phyloP scores from a whole-genome alignment of 805 yeast genomes.

The Grigorovia humatica region DNA sequence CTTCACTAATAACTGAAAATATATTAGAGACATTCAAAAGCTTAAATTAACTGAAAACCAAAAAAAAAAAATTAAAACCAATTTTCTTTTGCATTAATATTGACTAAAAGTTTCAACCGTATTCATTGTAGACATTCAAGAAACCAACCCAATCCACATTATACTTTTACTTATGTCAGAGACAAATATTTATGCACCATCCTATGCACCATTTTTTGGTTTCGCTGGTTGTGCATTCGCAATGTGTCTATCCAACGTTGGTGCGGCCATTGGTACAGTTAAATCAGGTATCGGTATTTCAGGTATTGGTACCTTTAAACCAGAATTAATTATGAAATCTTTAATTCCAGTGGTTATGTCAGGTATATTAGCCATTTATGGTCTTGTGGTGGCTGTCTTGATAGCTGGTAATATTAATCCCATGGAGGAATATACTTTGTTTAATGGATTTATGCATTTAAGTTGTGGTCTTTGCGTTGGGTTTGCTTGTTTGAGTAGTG shows the following conservation, averaged over 20 bases:
- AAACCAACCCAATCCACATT: too few species aligned
- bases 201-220: conserved; percentile 94
- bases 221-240: conserved; percentile 96
- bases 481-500: conserved; percentile 90
- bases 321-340: conserved; percentile 92
- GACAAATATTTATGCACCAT: conserved; percentile 61
- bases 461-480: conserved; percentile 96
- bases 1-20: too few species aligned
- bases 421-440: conserved; percentile 65
- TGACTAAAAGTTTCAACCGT: too few species aligned
- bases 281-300: conserved; percentile 97
- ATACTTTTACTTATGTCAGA: conserved; percentile 3
- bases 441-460: conserved; percentile 96
- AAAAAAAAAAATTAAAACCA: too few species aligned
- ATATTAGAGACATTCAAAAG: too few species aligned
- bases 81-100: too few species aligned
- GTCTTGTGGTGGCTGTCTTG: conserved; percentile 89
- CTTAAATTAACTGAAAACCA: too few species aligned
- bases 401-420: conserved; percentile 89
- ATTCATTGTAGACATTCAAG: too few species aligned
- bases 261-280: conserved; percentile 98
- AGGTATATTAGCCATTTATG: conserved; percentile 95
- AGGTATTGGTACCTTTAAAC: conserved; percentile 96
- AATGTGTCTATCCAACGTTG: conserved; percentile 85
- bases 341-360: conserved; percentile 96